Evolutionary conservation across 345 rosid genomes (phyloP).

Genomic region (Gossypium bickii): DNA sequence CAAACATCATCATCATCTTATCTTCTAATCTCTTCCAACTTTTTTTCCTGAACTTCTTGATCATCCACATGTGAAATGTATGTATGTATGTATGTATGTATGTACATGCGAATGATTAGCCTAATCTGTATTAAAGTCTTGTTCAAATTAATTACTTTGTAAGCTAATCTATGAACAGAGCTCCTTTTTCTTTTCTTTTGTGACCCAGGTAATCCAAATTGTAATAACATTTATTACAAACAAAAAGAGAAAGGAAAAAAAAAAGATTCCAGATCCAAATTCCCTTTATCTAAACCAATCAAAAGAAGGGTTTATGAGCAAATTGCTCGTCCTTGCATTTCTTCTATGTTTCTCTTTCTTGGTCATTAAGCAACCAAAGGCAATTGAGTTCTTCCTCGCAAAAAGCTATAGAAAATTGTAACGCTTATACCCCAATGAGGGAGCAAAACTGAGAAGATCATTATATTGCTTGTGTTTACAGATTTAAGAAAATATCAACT

Average conservation of each 20-base stretch:
- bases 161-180: no score
- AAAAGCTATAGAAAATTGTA: neutral
- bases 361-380: constrained; percentile 12
- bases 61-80: neutral
- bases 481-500: neutral
- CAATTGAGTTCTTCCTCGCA: neutral
- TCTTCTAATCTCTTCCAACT: neutral
- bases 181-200: neutral
- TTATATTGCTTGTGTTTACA: neutral
- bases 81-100: neutral
- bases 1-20: neutral
- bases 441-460: neutral
- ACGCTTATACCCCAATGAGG: neutral
- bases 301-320: neutral
- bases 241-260: neutral
- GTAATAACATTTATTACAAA: neutral
- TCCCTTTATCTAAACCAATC: neutral
- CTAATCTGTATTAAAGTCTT: neutral
- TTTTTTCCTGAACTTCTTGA: neutral
- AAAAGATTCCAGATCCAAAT: neutral
- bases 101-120: neutral
- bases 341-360: constrained; percentile 11
- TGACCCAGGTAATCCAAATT: neutral
- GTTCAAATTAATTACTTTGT: neutral
- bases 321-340: neutral